phyloP scores from a whole-genome alignment of 2,329 filamentous ascomycete genomes.

The Fusarium setosum region DNA sequence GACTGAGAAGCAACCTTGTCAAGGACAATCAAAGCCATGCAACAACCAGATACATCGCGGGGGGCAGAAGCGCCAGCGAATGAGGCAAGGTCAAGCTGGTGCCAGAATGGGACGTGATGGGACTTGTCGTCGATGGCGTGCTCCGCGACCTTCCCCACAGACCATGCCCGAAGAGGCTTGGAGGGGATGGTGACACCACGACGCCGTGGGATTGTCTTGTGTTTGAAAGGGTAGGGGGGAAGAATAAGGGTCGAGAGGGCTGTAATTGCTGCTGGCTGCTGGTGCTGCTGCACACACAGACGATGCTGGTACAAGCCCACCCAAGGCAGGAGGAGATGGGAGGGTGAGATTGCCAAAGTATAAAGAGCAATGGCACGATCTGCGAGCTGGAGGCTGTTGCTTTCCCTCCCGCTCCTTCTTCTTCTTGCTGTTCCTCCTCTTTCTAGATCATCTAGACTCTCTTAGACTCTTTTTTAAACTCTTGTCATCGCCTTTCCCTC shows the following conservation, averaged over 20 bases:
- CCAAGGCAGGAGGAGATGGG: not conserved
- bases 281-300: not conserved
- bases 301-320: too few relatives aligned
- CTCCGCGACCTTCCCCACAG: slow-evolving; percentile 25
- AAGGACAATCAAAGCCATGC: slow-evolving; percentile 20
- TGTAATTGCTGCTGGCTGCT: not conserved
- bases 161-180: slow-evolving; percentile 36
- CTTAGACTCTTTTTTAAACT: too few relatives aligned
- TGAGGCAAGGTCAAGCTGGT: slow-evolving; percentile 18
- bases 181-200: slow-evolving; percentile 12
- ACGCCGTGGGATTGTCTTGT: not conserved
- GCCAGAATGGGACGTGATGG: not conserved
- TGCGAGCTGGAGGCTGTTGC: not conserved
- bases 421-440: slow-evolving; percentile 4
- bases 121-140: slow-evolving; percentile 35
- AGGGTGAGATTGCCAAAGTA: slow-evolving; percentile 22
- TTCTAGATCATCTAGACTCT: not conserved
- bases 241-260: slow-evolving; percentile 6
- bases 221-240: not conserved
- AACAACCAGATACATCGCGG: not conserved
- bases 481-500: not conserved
- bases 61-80: slow-evolving; percentile 21
- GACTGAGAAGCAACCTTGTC: not conserved
- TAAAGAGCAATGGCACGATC: slow-evolving; percentile 38
- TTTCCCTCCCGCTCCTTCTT: not conserved